Evolutionary conservation across 176 grass and related monocot genomes (phyloP), one percentile per base, ranked within the genome.

Genomic region (Calamus simplicifolius): DNA sequence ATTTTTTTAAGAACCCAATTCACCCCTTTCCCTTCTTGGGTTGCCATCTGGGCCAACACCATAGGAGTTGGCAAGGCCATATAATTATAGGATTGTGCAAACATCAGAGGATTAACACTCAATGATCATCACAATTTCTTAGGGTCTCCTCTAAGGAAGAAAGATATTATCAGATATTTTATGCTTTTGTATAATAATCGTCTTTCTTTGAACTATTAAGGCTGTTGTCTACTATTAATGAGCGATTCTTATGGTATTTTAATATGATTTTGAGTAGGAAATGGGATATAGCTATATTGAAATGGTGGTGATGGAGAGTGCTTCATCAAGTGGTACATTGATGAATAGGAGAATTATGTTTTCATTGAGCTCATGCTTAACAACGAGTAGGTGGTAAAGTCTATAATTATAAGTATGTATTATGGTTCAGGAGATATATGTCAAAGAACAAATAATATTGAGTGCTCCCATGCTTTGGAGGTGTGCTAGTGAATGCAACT

Each of bases 61-160:
- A 0, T 56, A 18, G 0, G 79, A 65, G 61, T 61, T 86, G 19
- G 58, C 62, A 3, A 48, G 15, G n/a, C 18, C 63, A 0, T 89
- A 50, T 23, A 6, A 27, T 49, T 2, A 5, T 31, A 1, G 7
- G 10, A 10, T 10, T 1, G 16, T 28, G 3, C 49, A 21, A 0
- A 62, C 80, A 53, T 16, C 74, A 0, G 89, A 85, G 61, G 78
- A 89, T 77, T 61, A 16, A 48, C 68, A 84, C n/a, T 82, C 89
- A 18, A 85, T 95, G 81, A 85, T 95, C 68, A 57, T 88, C 10
- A 95, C 89, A 25, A 82, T 88, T 49, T 77, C 81, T 0, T 64
- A 48, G 48, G 85, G 81, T 1, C 54, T n/a, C 56, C 84, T 4
- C 35, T 88, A 1, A 59, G 48, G 1, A 67, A 81, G 18, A 75